Evolutionary conservation across 805 yeast species (phyloP).

Genomic region (Ogataea angusta): DNA sequence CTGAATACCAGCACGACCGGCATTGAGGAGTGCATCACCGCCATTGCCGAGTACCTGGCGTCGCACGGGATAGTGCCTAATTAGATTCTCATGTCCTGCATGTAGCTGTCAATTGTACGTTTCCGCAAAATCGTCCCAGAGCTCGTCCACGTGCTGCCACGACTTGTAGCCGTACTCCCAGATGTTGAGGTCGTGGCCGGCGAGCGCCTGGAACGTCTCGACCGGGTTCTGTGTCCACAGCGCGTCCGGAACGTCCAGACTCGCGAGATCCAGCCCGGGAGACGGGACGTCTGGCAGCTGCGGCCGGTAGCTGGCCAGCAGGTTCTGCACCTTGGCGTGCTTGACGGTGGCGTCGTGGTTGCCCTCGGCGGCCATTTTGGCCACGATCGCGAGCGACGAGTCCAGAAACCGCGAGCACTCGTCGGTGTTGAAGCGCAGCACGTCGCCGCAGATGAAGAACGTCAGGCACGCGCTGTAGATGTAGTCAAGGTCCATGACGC

Average conservation of each 20-base stretch:
- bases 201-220: conserved; percentile 21
- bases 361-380: conserved; percentile 20
- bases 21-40: conserved; percentile 77
- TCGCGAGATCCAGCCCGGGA: background rate
- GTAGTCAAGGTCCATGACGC: conserved; percentile 31
- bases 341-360: conserved; percentile 22
- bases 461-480: conserved; percentile 27
- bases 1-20: conserved; percentile 66
- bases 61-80: conserved; percentile 36
- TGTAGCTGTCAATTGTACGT: conserved; percentile 1
- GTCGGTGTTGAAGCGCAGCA: conserved; percentile 15
- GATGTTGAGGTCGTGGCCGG: conserved; percentile 20
- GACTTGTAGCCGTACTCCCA: conserved; percentile 25
- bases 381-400: conserved; percentile 20
- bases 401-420: conserved; percentile 18
- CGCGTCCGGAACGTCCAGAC: conserved; percentile 6
- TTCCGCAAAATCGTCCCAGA: conserved; percentile 26
- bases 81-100: conserved; percentile 1
- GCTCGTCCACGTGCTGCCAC: conserved; percentile 21
- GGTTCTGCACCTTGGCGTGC: conserved; percentile 14
- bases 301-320: conserved; percentile 17
- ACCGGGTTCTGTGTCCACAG: conserved; percentile 13
- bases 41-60: conserved; percentile 64
- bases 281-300: conserved; percentile 1
- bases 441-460: conserved; percentile 28